These are phyloP conservation scores for Rhexocercosporidium sp. DNA, from an alignment of 2,329 filamentous ascomycete genomes.

Conservation along the genomic window DNA sequence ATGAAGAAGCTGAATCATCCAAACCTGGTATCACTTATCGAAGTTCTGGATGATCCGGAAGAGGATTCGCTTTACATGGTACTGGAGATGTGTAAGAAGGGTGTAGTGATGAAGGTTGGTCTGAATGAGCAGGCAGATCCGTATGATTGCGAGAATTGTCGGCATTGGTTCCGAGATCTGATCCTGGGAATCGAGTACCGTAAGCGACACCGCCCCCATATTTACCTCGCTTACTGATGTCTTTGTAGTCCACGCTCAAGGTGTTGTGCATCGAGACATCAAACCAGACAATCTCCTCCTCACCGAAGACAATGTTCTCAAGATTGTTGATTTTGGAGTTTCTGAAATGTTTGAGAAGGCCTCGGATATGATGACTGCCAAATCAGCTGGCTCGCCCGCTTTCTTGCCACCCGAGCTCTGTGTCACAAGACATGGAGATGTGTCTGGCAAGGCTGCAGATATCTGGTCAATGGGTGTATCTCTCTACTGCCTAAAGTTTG, in stretches of 20 bases:
- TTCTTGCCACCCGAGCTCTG: conserved; percentile 95
- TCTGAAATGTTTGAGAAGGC: conserved; percentile 97
- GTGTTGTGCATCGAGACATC: conserved; percentile 94
- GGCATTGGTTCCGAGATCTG: conserved; percentile 93
- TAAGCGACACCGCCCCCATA: conserved; percentile 50
- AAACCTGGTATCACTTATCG: conserved; percentile 90
- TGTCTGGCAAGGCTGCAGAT: conserved; percentile 88
- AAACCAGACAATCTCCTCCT: conserved; percentile 96
- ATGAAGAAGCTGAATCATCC: conserved; percentile 98
- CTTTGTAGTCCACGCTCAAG: conserved; percentile 82
- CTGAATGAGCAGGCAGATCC: conserved; percentile 83
- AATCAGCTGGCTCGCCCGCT: conserved; percentile 92
- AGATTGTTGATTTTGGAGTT: conserved; percentile 98
- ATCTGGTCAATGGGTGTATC: conserved; percentile 99
- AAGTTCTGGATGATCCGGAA: conserved; percentile 93
- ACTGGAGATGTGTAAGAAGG: conserved; percentile 98
- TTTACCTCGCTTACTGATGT: conserved; percentile 27
- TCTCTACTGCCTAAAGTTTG: conserved; percentile 90
- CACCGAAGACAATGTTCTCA: conserved; percentile 89
- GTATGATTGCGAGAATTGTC: conserved; percentile 80
- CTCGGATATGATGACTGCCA: conserved; percentile 85
- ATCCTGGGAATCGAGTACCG: conserved; percentile 93
- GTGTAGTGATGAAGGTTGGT: conserved; percentile 94
- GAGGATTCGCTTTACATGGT: conserved; percentile 99
- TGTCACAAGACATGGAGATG: conserved; percentile 80